phyloP scores from a whole-genome alignment of 768 basidiomycete species.

The Leccinum boreale region DNA sequence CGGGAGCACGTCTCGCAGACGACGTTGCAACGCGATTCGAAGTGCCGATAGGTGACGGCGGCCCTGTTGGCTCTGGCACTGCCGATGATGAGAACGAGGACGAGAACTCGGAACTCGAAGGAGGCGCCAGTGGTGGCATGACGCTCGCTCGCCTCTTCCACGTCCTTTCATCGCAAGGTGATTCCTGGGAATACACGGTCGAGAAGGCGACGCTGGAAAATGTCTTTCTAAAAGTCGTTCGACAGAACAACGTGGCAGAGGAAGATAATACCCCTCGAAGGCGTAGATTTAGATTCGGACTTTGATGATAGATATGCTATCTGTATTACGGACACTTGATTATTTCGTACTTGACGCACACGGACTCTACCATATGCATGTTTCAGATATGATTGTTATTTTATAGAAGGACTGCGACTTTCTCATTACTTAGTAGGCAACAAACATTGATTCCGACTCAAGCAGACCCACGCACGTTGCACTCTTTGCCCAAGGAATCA shows the following conservation, averaged over 20 bases:
- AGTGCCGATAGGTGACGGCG: constrained; percentile 46
- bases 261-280: constrained; percentile 30
- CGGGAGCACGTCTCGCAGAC: constrained; percentile 63
- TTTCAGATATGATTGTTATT: too few species aligned
- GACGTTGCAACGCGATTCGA: constrained; percentile 77
- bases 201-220: constrained; percentile 70
- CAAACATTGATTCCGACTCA: too few species aligned
- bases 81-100: neutral
- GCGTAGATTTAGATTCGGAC: constrained; percentile 8
- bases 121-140: constrained; percentile 18
- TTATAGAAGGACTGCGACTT: too few species aligned
- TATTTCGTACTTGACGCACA: too few species aligned
- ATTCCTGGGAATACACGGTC: constrained; percentile 66
- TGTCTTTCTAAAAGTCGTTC: constrained; percentile 68
- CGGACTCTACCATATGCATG: too few species aligned
- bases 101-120: neutral
- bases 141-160: constrained; percentile 61
- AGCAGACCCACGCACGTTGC: too few species aligned
- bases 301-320: neutral
- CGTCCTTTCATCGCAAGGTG: constrained; percentile 46
- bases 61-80: neutral
- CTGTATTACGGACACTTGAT: too few species aligned
- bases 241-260: constrained; percentile 57
- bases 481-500: neutral
- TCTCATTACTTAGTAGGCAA: too few species aligned